These are phyloP conservation scores for Mollisiaceae sp. DNA, from an alignment of 2,329 filamentous ascomycete species.

Conservation along the genomic window DNA sequence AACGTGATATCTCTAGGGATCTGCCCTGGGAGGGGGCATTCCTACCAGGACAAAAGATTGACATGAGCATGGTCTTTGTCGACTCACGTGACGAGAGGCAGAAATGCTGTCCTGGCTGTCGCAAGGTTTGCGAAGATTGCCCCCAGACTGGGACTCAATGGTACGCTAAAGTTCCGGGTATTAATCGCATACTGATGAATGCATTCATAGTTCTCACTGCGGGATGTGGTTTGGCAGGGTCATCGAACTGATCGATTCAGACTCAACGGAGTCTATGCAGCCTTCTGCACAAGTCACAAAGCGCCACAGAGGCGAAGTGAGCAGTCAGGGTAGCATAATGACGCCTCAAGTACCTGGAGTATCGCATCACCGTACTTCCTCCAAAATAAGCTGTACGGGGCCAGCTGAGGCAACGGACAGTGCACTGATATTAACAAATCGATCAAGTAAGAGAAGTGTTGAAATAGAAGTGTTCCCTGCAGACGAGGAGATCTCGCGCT, in stretches of 20 bases:
- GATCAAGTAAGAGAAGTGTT: neutral
- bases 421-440: neutral
- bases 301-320: neutral
- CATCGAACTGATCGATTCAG: neutral
- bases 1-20: slow-evolving; percentile 15
- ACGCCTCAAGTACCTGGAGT: neutral
- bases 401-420: neutral
- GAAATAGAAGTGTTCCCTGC: neutral
- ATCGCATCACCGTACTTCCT: neutral
- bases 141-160: neutral
- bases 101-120: slow-evolving; percentile 11
- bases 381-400: neutral
- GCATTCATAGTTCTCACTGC: neutral
- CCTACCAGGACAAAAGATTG: slow-evolving; percentile 21
- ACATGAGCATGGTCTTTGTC: slow-evolving; percentile 24
- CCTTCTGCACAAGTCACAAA: neutral
- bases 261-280: neutral
- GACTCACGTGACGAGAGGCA: neutral
- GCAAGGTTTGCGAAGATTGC: neutral
- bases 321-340: neutral
- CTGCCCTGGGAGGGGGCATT: slow-evolving; percentile 15
- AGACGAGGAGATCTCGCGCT: neutral
- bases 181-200: neutral
- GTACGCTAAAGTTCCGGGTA: neutral
- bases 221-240: neutral